Conservation (phyloP, 2,329 filamentous ascomycete species). For the Calonectria pseudoturangicola region DNA sequence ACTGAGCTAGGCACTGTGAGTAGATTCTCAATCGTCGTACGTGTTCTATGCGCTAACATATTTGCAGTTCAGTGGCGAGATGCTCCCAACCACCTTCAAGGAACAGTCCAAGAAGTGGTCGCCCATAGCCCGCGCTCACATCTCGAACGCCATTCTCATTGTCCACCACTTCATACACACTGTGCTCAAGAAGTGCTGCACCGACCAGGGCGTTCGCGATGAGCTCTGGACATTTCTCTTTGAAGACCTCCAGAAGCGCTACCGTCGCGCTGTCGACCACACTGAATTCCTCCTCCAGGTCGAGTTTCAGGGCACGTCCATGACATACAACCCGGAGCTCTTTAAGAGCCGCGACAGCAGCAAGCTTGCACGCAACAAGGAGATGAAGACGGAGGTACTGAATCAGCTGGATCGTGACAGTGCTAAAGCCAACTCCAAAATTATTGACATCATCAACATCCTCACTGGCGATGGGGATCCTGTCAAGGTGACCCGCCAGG, state of each 20-base stretch:
- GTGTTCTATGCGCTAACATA: neutral
- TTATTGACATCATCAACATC: neutral
- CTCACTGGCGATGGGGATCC: slow-evolving; percentile 51
- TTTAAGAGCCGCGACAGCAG: slow-evolving; percentile 44
- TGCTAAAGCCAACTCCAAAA: accelerated
- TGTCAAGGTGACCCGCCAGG: slow-evolving; percentile 63
- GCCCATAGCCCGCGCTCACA: slow-evolving; percentile 66
- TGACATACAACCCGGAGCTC: slow-evolving; percentile 50
- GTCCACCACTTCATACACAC: slow-evolving; percentile 72
- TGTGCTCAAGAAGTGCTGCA: slow-evolving; percentile 65
- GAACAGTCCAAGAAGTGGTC: slow-evolving; percentile 74
- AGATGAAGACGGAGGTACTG: neutral
- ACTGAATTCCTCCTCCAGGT: slow-evolving; percentile 68
- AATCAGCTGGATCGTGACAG: neutral
- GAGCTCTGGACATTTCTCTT: slow-evolving; percentile 67
- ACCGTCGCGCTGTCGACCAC: slow-evolving; percentile 69
- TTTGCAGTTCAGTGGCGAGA: slow-evolving; percentile 57
- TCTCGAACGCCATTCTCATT: slow-evolving; percentile 69
- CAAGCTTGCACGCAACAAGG: slow-evolving; percentile 29
- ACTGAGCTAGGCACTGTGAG: slow-evolving; percentile 72
- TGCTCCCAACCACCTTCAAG: slow-evolving; percentile 69
- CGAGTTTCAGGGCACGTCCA: slow-evolving; percentile 46
- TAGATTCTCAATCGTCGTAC: neutral
- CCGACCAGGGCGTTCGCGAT: slow-evolving; percentile 63
- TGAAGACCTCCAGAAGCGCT: slow-evolving; percentile 66